Evolutionary conservation across 179 eudicot species (phyloP).

Genomic region (Camellia oleifera): DNA sequence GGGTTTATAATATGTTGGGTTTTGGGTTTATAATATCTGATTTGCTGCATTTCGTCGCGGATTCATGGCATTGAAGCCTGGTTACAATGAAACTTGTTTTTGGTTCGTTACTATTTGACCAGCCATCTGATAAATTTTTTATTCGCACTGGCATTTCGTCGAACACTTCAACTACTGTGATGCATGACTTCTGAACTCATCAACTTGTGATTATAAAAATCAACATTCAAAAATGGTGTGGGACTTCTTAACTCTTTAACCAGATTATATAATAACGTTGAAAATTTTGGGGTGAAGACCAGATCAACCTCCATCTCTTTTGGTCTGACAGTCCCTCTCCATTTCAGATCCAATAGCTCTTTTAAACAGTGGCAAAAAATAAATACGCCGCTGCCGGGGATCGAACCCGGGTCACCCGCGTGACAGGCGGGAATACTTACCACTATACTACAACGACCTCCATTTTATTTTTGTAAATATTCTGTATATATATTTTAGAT

Average conservation of each 20-base stretch:
- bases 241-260: background rate
- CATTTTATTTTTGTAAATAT: too few species aligned
- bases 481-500: too few species aligned
- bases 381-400: constrained; percentile 50
- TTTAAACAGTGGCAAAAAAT: too few species aligned
- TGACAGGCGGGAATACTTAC: constrained; percentile 61
- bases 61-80: background rate
- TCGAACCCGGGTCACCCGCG: constrained; percentile 66
- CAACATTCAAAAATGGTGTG: too few species aligned
- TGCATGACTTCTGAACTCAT: background rate
- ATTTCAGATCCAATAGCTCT: too few species aligned
- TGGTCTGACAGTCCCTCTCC: too few species aligned
- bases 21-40: background rate
- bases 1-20: background rate
- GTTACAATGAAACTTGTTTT: background rate
- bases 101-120: too few species aligned
- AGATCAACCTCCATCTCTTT: too few species aligned
- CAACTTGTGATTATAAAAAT: background rate
- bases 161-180: background rate
- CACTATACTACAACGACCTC: constrained; percentile 50
- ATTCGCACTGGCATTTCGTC: background rate
- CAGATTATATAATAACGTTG: background rate
- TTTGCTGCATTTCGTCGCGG: background rate
- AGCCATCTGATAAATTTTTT: too few species aligned
- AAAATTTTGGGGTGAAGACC: background rate